Evolutionary conservation across 768 basidiomycete species (phyloP).

Genomic region (Kwoniella dendrophila): DNA sequence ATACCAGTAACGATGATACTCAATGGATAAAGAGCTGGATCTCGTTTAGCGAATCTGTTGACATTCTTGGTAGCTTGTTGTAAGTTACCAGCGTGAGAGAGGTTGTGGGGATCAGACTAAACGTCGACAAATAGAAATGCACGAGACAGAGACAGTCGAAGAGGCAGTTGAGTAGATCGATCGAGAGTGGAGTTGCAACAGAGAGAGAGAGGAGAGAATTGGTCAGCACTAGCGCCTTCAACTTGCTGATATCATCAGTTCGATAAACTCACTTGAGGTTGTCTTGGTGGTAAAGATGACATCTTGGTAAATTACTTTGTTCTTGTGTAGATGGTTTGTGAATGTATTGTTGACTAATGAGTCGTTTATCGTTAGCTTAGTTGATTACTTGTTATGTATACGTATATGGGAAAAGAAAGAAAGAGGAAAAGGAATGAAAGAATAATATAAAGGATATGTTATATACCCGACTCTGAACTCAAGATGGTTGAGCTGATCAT

Average conservation of each 20-base stretch:
- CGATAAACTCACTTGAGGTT: conserved; percentile 18
- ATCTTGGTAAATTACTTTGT: conserved; percentile 8
- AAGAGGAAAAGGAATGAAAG: background rate
- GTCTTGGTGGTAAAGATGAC: conserved; percentile 25
- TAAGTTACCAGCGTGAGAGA: conserved; percentile 42
- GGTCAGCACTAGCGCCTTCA: background rate
- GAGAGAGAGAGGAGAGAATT: background rate
- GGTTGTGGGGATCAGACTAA: conserved; percentile 45
- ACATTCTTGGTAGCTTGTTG: conserved; percentile 48
- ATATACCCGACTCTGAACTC: background rate
- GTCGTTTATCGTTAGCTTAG: background rate
- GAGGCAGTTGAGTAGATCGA: background rate
- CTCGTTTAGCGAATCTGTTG: conserved; percentile 55
- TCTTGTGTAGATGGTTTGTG: background rate
- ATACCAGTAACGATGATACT: conserved; percentile 47
- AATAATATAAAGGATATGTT: background rate
- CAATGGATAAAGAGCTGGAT: conserved; percentile 54
- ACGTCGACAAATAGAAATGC: background rate
- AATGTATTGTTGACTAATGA: background rate
- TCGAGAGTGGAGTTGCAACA: background rate
- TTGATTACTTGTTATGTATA: conserved; percentile 5
- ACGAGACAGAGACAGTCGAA: background rate
- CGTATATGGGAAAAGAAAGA: background rate
- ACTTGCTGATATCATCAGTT: background rate
- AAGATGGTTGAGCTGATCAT: background rate